Base-by-base conservation (phyloP, 345 rosid species). In the Barbarea vulgaris region DNA sequence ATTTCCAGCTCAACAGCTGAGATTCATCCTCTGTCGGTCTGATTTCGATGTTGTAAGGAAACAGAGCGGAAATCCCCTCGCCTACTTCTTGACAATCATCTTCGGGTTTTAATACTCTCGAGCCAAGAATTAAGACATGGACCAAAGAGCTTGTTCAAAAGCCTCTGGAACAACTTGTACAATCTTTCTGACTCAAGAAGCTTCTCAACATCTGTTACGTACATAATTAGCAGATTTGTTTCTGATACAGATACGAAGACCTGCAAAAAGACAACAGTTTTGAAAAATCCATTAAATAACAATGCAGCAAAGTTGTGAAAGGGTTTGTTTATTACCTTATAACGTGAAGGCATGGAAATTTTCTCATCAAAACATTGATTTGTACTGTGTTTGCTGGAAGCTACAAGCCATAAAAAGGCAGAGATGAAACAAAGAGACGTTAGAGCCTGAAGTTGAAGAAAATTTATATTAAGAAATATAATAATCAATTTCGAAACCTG, bases 1-100 rank as follows among this genome's bases (percentile, higher is more conserved):
- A 80, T 79, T 82, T 93, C 99, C 99, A 96, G 87, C 77, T 86
- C 64, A 72, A 77, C 55, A 80, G 93, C 84, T 79, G 81, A 53
- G 85, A 74, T 84, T 91, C 96, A 52, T 96, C 98, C 74, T 89
- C 93, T 0, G 97, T 93, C 56, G 96, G 88, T 79, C 79, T 87
- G 72, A 92, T 87, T 50, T 82, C 87, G 10, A 92, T 86, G 64
- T 85, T 85, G 83, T 90, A 95, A 28, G 97, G 97, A 78, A 24
- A 24, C 25, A 24, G 25, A 55, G 58, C 37, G 2, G 82, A 76
- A 47, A 88, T 79, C 69, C 80, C 83, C 77, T 89, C 89, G 52
- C 81, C 79, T 24, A 87, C 79, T 77, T 90, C 89, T 78, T 89
- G 72, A 71, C 36, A 79, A 67, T 84, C 91, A 52, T 88, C 93